Conservation (phyloP, 441 rosid species). For the Croton laevigatus region DNA sequence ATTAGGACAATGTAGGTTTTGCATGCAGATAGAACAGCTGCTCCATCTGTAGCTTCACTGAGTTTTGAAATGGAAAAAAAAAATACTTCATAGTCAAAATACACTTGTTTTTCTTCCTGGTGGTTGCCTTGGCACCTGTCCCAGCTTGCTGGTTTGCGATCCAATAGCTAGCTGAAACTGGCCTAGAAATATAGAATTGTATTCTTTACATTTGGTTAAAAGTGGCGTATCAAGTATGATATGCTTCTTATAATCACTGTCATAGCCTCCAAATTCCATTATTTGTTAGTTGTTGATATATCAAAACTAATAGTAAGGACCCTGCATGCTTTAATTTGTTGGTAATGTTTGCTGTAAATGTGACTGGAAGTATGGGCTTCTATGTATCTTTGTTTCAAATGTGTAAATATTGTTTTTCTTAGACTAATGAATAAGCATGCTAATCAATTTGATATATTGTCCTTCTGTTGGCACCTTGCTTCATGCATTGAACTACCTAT, state of each 20-base stretch:
- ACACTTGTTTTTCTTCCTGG: no score
- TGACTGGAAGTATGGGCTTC: neutral
- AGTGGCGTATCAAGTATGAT: neutral
- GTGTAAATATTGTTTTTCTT: neutral
- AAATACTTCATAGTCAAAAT: no score
- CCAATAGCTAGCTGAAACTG: neutral
- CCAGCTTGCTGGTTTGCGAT: neutral
- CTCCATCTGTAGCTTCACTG: no score
- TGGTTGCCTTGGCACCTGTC: no score
- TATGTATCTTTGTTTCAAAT: neutral
- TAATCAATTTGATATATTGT: conserved; percentile 3
- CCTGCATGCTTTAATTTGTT: neutral
- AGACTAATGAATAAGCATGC: neutral
- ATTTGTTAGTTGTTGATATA: neutral
- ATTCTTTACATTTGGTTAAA: neutral
- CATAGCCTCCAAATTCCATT: neutral
- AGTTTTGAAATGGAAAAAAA: no score
- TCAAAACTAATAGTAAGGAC: neutral
- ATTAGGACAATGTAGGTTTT: no score
- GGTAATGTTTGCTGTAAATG: conserved; percentile 9
- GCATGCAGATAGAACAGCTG: no score
- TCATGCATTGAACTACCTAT: conserved; percentile 27
- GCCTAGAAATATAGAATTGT: neutral
- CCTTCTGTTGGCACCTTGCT: conserved; percentile 1
- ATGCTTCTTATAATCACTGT: neutral